Percentiles rank a stretch among this genome's conserved stretches.
Conservation (phyloP, 2,329 filamentous ascomycete genomes). For the Sporothrix dimorphospora region DNA sequence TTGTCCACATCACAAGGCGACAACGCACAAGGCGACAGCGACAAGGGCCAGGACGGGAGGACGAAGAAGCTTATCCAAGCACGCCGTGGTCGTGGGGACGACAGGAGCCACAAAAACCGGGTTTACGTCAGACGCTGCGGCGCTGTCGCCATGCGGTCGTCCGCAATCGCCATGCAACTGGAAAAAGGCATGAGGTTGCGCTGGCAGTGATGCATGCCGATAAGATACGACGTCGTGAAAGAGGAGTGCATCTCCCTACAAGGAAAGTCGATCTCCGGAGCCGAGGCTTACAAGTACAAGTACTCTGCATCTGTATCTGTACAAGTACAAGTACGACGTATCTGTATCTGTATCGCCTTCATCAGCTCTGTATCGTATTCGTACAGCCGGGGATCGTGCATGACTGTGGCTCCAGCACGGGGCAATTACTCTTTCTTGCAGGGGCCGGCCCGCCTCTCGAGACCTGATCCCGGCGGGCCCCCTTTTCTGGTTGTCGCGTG, state of each 20-base stretch:
- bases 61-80: conserved; percentile 18
- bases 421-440: neutral
- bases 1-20: conserved; percentile 5
- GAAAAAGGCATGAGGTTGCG: neutral
- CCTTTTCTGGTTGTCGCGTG: neutral
- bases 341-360: too few relatives aligned
- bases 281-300: too few relatives aligned
- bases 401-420: too few relatives aligned
- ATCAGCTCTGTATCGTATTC: too few relatives aligned
- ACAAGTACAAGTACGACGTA: too few relatives aligned
- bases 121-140: neutral
- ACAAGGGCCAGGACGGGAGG: neutral
- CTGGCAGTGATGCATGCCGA: neutral
- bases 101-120: neutral
- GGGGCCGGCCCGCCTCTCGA: neutral
- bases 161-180: neutral
- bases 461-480: neutral
- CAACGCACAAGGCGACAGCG: too few relatives aligned
- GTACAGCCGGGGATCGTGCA: neutral
- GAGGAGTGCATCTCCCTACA: neutral
- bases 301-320: too few relatives aligned
- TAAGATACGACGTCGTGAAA: neutral
- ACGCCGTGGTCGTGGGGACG: neutral
- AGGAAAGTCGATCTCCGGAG: neutral
- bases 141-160: neutral